These are phyloP conservation scores for Herpetomonas samuelpessoai DNA, from an alignment of 208 protist species.

Conservation along the genomic window DNA sequence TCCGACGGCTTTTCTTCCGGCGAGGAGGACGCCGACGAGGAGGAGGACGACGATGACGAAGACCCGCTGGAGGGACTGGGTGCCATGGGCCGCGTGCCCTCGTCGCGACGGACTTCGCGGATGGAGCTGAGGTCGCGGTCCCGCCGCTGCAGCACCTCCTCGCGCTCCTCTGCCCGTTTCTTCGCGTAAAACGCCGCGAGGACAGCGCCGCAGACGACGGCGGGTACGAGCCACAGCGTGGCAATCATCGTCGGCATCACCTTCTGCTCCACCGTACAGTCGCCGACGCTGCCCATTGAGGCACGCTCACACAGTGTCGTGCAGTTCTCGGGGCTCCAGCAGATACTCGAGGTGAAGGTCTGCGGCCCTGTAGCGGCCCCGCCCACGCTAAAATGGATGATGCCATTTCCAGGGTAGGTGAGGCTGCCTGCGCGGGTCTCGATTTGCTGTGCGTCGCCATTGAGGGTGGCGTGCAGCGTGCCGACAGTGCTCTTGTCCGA, in stretches of 20 bases:
- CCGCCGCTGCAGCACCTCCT: slow-evolving; percentile 5
- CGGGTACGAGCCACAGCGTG: slow-evolving; percentile 30
- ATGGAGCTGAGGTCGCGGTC: not conserved
- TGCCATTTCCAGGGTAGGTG: slow-evolving; percentile 12
- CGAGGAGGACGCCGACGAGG: too few species aligned
- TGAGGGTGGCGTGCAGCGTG: slow-evolving; percentile 27
- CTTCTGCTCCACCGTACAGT: slow-evolving; percentile 27
- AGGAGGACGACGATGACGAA: too few species aligned
- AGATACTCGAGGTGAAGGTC: slow-evolving; percentile 37
- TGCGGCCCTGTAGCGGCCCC: slow-evolving; percentile 14
- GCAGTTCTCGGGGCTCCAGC: slow-evolving; percentile 36
- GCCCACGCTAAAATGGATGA: slow-evolving; percentile 23
- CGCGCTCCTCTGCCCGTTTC: slow-evolving; percentile 21
- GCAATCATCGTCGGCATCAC: slow-evolving; percentile 34
- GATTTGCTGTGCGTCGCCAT: slow-evolving; percentile 21
- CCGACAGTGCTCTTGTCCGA: slow-evolving; percentile 22
- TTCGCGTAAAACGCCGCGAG: slow-evolving; percentile 32
- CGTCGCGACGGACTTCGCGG: not conserved
- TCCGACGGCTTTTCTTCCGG: too few species aligned
- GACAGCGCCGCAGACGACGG: slow-evolving; percentile 20
- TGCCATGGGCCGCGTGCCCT: not conserved
- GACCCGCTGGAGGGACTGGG: too few species aligned
- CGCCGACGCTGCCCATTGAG: slow-evolving; percentile 21
- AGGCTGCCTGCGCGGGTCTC: slow-evolving; percentile 20
- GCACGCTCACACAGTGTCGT: slow-evolving; percentile 28